These are phyloP conservation scores for Colletotrichum spaethianum DNA, from an alignment of 2,329 filamentous ascomycete species.

Conservation along the genomic window DNA sequence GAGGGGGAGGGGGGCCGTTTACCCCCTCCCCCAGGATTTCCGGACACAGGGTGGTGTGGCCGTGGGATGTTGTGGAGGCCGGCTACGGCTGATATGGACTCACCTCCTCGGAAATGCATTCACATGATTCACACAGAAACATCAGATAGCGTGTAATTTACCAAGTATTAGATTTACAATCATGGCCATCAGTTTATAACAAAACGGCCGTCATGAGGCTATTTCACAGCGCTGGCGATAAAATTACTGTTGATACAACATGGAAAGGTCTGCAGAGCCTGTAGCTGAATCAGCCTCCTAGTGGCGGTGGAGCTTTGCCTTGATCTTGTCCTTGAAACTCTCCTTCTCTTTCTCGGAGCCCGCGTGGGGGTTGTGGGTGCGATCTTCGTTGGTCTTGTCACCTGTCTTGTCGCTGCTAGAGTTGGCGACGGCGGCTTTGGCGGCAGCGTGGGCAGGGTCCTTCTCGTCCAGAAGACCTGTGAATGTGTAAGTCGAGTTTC, in stretches of 20 bases:
- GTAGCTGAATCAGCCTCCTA: conserved; percentile 40
- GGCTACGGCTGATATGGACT: too few relatives aligned
- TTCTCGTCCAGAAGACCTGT: conserved; percentile 68
- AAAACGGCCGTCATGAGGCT: background rate
- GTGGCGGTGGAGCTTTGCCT: conserved; percentile 75
- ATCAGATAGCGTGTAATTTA: too few relatives aligned
- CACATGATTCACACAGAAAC: rapidly evolving
- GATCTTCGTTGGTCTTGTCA: conserved; percentile 17
- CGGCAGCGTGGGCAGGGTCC: conserved; percentile 47
- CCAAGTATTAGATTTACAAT: background rate
- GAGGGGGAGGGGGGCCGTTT: background rate
- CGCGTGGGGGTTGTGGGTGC: conserved; percentile 41
- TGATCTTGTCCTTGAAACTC: conserved; percentile 75
- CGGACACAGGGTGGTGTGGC: background rate
- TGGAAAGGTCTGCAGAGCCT: background rate
- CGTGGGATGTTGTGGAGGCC: background rate
- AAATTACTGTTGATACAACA: conserved; percentile 6
- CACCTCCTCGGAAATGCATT: background rate
- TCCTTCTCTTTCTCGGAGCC: conserved; percentile 58
- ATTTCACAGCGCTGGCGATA: background rate
- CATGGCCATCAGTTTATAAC: background rate
- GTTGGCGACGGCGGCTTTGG: conserved; percentile 38
- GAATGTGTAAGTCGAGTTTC: conserved; percentile 41
- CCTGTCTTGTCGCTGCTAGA: conserved; percentile 43
- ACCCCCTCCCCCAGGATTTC: background rate